Conservation (phyloP, 2,329 filamentous ascomycete genomes). For the Calonectria fujianensis region DNA sequence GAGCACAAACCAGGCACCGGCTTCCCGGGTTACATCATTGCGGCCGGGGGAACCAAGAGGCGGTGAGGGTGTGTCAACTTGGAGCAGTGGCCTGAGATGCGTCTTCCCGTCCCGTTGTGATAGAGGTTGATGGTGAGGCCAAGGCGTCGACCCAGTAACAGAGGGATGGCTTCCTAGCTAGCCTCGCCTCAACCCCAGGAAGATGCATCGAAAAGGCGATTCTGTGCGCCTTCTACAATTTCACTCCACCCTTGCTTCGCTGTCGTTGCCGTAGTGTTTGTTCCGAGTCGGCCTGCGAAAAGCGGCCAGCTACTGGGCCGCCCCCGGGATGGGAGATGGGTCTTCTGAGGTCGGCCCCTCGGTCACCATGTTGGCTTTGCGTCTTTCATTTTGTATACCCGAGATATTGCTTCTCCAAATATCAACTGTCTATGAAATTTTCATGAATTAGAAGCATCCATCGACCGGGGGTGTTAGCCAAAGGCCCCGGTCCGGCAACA, state of each 20-base stretch:
- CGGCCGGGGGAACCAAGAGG: slow-evolving; percentile 49
- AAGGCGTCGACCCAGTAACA: slow-evolving; percentile 54
- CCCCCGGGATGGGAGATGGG: slow-evolving; percentile 9
- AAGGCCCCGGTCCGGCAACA: slow-evolving; percentile 43
- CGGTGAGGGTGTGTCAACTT: slow-evolving; percentile 53
- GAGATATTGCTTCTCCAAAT: slow-evolving; percentile 29
- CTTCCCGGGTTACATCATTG: slow-evolving; percentile 54
- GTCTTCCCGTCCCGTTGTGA: slow-evolving; percentile 46
- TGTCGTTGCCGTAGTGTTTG: slow-evolving; percentile 28
- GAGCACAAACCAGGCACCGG: slow-evolving; percentile 45
- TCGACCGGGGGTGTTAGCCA: slow-evolving; percentile 19
- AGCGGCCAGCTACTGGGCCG: slow-evolving; percentile 21
- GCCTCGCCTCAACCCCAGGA: slow-evolving; percentile 29
- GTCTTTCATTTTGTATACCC: slow-evolving; percentile 19
- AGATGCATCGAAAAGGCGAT: slow-evolving; percentile 15
- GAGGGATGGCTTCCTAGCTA: slow-evolving; percentile 1
- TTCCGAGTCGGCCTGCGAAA: slow-evolving; percentile 8
- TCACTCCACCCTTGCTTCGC: slow-evolving; percentile 25
- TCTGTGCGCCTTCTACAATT: slow-evolving; percentile 27
- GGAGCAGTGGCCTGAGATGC: slow-evolving; percentile 48
- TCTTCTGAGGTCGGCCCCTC: not conserved
- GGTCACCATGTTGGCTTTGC: slow-evolving; percentile 8
- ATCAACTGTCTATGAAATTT: slow-evolving; percentile 28
- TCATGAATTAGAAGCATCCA: slow-evolving; percentile 33
- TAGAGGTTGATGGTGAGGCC: slow-evolving; percentile 42